Evolutionary conservation across 192 early-diverging fungal genomes (phyloP), one percentile per base, ranked within the genome.

Genomic region (Polychytrium aggregatum): DNA sequence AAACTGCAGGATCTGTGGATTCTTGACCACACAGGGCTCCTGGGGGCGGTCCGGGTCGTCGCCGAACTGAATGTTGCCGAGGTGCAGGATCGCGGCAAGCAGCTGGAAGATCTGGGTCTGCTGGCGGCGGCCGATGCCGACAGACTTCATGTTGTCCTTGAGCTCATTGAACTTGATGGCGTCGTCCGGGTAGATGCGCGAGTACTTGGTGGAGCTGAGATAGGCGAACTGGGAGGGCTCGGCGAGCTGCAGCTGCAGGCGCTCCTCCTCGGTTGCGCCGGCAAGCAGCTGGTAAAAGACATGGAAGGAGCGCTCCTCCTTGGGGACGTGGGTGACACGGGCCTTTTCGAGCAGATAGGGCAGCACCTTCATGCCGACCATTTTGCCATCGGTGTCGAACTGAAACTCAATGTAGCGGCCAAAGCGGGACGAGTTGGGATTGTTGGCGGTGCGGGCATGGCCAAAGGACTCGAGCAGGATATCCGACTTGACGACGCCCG

Each of bases 241-340:
- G 14, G 72, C 72, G 4, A 92, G 67, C 29, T 74, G 72, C 50
- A 87, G 65, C 53, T 35, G 68, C 4, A 67, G 67, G 37, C 76
- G 71, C 55, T 96, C 89, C 44, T 82, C 81, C 14, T 74, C 50
- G 1, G 80, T 74, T 3, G 88, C 81, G 3, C 93, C 96, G 22
- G 87, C 82, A 4, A 95, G 74, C 25, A 99, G 67, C 56, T 91
- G 85, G 70, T 99, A 92, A 59, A 99, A 91, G 27, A 93, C 82
- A 62, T 97, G 88, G 70, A 92, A 99, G 62, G 88, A 91, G 38
- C 86, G 77, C 57, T 91, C 90, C 17, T 69, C 53, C 6, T 55
- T 53, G 6, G 63, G 55, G 11, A 63, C 67, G 24, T 61, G 62
- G 44, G 53, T 79, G 17, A 97, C 80, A 6, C 92, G 78, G 33